Base-by-base conservation (phyloP, 176 grass and related monocot genomes). In the Avena eriantha region DNA sequence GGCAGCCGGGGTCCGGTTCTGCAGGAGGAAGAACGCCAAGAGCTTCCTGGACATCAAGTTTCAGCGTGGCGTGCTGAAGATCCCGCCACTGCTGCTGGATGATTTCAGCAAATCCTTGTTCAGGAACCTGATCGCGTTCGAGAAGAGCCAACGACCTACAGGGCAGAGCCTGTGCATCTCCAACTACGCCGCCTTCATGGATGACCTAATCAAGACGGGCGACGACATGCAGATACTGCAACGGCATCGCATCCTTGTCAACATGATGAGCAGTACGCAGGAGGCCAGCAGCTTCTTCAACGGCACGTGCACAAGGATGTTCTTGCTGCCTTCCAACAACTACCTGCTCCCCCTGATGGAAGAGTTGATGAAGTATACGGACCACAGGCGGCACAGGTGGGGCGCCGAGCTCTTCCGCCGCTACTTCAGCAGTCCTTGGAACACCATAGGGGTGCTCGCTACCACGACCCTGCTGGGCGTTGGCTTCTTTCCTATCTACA, bases 171-270 rank as follows among this genome's bases (percentile, higher is more conserved):
- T 7, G 21, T 15, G 4, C 4, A 72, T 93, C 36, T 87, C 92
- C 0, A 53, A 35, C 68, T 90, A 86, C 35, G 67, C 89, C 23
- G 5, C 39, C 4, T 57, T 93, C 47, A 83, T 89, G 86, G 84
- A 88, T 26, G 70, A 83, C 79, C 17, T 93, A 10, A 10, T 93
- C 8, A 39, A 51, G 1, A 63, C 88, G 7, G 2, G 22, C 3
- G 84, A 13, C 15, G 88, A 90, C 35, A 80, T 88, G 47, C 47
- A 76, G 23, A 34, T 93, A 3, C 82, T 93, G 0, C 88, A 88
- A 0, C 70, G 9, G 12, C 19, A 43, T 0, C 56, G 82, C 0
- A 61, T 93, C 10, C 51, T 94, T 0, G 69, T 68, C 3, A 88
- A 76, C 82, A 54, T 70, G 1, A 66, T 90, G 5, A 78, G 59